Base-by-base conservation (phyloP, 2,329 filamentous ascomycete species). In the Colletotrichum sp. region DNA sequence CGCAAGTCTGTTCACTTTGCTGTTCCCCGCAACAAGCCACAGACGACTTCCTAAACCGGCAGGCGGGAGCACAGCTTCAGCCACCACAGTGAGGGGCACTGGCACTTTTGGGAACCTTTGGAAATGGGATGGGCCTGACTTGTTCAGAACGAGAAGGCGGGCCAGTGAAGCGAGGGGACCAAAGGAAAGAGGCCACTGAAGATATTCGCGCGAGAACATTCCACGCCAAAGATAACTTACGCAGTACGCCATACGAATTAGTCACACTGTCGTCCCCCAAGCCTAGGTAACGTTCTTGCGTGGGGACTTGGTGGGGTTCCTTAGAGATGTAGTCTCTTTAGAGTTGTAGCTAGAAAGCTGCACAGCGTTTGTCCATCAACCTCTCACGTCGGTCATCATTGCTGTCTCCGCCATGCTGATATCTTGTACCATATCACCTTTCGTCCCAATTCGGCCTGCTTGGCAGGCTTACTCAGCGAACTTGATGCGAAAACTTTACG, bases 41-140 rank as follows among this genome's bases (percentile, higher is more conserved):
- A 71, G 7, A 18, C n/a, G 57, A n/a, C 34, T 49, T 32, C 59
- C 30, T 21, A 63, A 63, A 36, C 34, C 28, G 59, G 39, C 62
- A 66, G 60, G 34, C 34, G 52, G 39, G n/a, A 16, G 68, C 49
- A 49, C 52, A 68, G 32, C 57, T 75, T 59, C 60, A 63, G 72
- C 71, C 67, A 63, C 72, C 72, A 77, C 63, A 64, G 36, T 72
- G 75, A 76, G 75, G 72, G 72, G 67, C 59, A 75, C 15, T 57
- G 67, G 71, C 16, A 71, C 71, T 71, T 74, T 75, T 71, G 69
- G 68, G 68, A 57, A 71, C 59, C 68, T 71, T 71, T 71, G 68
- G 30, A 71, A 71, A 71, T 65, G 32, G 36, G 34, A 32, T 49
- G 68, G 68, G 21, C 71, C 57, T 49, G 21, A 39, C 59, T 76